Evolutionary conservation across 225 moss, liverwort and hornwort genomes (phyloP).

Genomic region (Asterella californica): DNA sequence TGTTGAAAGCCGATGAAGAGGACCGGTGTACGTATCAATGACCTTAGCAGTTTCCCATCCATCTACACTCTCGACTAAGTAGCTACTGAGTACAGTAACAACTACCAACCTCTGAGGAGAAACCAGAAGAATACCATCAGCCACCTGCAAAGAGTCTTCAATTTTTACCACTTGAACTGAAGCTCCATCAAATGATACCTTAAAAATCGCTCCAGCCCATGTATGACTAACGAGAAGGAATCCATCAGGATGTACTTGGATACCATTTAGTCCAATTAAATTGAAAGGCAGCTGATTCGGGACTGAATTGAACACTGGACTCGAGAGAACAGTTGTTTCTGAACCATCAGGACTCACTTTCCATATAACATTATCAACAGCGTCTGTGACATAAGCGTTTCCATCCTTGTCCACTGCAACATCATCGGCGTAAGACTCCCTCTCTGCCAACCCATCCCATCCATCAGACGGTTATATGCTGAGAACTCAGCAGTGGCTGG

Average conservation of each 20-base stretch:
- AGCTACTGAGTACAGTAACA: neutral
- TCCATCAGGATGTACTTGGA: constrained; percentile 24
- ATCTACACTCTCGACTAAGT: constrained; percentile 27
- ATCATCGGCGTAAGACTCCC: constrained; percentile 26
- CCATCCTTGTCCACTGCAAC: constrained; percentile 29
- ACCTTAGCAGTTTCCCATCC: constrained; percentile 32
- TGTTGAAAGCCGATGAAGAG: constrained; percentile 23
- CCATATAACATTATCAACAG: constrained; percentile 11
- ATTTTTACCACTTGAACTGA: constrained; percentile 18
- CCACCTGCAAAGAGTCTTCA: neutral
- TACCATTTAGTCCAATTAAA: constrained; percentile 26
- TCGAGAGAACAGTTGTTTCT: neutral
- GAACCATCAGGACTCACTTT: constrained; percentile 30
- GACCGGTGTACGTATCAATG: constrained; percentile 26
- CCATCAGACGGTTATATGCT: neutral
- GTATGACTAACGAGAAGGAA: constrained; percentile 30
- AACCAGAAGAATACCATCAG: constrained; percentile 27
- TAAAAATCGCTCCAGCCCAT: constrained; percentile 30
- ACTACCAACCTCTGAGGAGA: constrained; percentile 23
- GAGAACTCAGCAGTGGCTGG: neutral
- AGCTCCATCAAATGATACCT: constrained; percentile 24
- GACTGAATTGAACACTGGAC: constrained; percentile 7
- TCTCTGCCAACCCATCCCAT: constrained; percentile 5
- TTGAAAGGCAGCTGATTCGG: constrained; percentile 20
- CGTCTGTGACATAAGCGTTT: constrained; percentile 30